Percentiles rank a stretch among this genome's conserved stretches.
Conservation (phyloP, 1,284 basidiomycete genomes). For the Malassezia nana region DNA sequence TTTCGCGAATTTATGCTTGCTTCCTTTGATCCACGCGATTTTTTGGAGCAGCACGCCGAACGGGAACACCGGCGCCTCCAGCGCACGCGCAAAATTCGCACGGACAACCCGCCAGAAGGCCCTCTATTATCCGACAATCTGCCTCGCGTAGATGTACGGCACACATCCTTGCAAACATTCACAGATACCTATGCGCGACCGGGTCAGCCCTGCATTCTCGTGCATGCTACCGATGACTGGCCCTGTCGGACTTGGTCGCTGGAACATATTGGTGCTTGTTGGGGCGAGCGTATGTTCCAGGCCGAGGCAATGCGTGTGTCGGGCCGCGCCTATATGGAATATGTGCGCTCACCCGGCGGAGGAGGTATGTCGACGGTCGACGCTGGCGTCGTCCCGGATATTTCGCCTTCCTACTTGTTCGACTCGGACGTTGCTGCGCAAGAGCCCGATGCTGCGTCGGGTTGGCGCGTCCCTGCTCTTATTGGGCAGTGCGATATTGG, state of each 20-base stretch:
- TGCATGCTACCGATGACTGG: constrained; percentile 35
- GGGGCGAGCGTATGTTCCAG: constrained; percentile 30
- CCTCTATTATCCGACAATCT: constrained; percentile 21
- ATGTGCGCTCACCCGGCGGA: constrained; percentile 18
- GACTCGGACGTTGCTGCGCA: constrained; percentile 30
- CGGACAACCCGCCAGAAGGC: constrained; percentile 17
- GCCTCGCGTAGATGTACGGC: constrained; percentile 21
- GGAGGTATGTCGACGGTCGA: constrained; percentile 11
- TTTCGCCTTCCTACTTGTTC: constrained; percentile 43
- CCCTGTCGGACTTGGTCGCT: constrained; percentile 32
- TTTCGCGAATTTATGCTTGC: constrained; percentile 36
- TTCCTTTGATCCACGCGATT: constrained; percentile 18
- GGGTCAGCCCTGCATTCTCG: constrained; percentile 30
- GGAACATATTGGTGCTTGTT: constrained; percentile 24
- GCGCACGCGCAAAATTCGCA: neutral
- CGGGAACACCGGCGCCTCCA: neutral
- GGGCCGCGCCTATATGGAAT: constrained; percentile 28
- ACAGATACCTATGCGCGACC: constrained; percentile 20
- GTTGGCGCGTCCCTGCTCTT: constrained; percentile 28
- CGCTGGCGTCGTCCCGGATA: constrained; percentile 29
- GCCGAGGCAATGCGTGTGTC: constrained; percentile 34
- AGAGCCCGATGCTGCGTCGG: constrained; percentile 22
- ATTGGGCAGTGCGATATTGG: constrained; percentile 23
- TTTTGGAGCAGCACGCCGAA: neutral
- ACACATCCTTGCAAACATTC: constrained; percentile 12